Conservation (phyloP, 2,329 filamentous ascomycete genomes). For the Sclerotiophoma versabilis region DNA sequence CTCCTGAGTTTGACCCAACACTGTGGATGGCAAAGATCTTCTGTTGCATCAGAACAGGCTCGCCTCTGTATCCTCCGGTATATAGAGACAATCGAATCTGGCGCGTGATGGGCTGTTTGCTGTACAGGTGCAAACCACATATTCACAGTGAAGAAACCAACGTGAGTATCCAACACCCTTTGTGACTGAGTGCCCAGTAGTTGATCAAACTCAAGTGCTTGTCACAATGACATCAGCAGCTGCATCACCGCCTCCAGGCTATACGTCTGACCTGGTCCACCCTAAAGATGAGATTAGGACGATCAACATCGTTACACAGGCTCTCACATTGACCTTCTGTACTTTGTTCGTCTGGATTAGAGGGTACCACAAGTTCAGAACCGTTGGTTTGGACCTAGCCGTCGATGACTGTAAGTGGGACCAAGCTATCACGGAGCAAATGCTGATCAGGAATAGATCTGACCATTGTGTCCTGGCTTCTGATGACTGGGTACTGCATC, state of each 20-base stretch:
- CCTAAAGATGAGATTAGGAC: constrained; percentile 18
- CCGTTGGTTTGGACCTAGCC: constrained; percentile 8
- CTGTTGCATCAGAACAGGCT: constrained; percentile 2
- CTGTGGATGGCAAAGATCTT: constrained; percentile 4
- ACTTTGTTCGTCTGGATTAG: constrained; percentile 18
- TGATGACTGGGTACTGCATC: constrained; percentile 19
- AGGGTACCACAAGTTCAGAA: constrained; percentile 13
- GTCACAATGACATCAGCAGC: constrained; percentile 11
- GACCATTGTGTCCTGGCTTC: constrained; percentile 12
- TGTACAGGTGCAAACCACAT: neutral
- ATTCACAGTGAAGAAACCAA: neutral
- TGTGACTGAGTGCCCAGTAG: too few relatives aligned
- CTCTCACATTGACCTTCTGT: constrained; percentile 13
- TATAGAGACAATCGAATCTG: neutral
- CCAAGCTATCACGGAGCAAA: neutral
- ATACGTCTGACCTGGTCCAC: constrained; percentile 10
- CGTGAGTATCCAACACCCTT: neutral
- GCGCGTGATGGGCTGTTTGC: neutral
- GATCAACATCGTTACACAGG: constrained; percentile 21
- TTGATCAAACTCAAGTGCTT: neutral
- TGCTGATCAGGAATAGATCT: constrained; percentile 7
- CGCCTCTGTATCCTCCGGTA: neutral
- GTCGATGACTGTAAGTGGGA: constrained; percentile 20
- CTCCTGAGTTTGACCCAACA: constrained; percentile 6
- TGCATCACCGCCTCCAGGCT: constrained; percentile 9